Conservation (phyloP, 495 filamentous ascomycete species). For the Chaetomium fimeti region DNA sequence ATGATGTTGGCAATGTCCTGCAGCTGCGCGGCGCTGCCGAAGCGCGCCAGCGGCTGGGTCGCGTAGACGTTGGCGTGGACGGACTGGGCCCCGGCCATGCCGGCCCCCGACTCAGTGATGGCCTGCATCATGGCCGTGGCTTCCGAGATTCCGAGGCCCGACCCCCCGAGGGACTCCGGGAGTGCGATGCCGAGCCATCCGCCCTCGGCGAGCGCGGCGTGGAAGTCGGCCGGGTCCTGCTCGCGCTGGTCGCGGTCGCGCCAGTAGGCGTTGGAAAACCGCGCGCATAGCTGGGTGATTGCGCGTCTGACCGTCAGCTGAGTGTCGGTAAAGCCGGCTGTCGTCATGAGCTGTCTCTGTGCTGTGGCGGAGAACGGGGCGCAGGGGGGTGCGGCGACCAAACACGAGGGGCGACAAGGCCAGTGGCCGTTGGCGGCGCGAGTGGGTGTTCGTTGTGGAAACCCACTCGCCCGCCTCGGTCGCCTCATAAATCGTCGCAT, state of each 20-base stretch:
- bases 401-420: too few relatives aligned
- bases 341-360: conserved; percentile 59
- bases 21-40: conserved; percentile 58
- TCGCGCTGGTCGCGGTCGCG: conserved; percentile 61
- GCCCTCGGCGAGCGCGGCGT: conserved; percentile 65
- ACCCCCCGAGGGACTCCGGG: conserved; percentile 53
- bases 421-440: too few relatives aligned
- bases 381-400: too few relatives aligned
- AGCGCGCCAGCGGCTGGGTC: conserved; percentile 71
- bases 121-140: conserved; percentile 86
- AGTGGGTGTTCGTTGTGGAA: too few relatives aligned
- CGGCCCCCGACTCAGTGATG: conserved; percentile 72
- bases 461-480: too few relatives aligned
- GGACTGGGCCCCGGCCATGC: conserved; percentile 73
- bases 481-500: too few relatives aligned
- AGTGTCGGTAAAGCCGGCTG: conserved; percentile 66
- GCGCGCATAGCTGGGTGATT: not conserved
- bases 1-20: conserved; percentile 66
- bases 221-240: conserved; percentile 66
- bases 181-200: conserved; percentile 83
- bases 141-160: conserved; percentile 66
- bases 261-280: conserved; percentile 51
- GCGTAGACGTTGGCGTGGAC: conserved; percentile 76
- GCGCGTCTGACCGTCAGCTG: conserved; percentile 57
- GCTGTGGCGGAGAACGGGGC: not conserved